Evolutionary conservation across 176 grass and related monocot genomes (phyloP), one percentile per base, ranked within the genome.

Genomic region (Aechmea fasciata): DNA sequence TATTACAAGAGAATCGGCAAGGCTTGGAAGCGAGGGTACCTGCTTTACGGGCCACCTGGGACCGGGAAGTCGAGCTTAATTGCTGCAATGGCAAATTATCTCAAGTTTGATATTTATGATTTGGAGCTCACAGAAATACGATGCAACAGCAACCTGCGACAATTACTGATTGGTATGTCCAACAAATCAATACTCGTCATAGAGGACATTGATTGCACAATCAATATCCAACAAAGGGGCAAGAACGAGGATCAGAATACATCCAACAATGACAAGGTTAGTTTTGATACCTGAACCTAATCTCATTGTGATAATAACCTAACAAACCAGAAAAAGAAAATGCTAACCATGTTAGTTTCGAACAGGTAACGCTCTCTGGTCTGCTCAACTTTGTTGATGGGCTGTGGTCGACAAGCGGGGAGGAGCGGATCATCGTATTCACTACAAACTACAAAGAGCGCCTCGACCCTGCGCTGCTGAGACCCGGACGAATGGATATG

Each of bases 61-160:
- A 96, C 92, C 0, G 92, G 92, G 63, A 96, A 96, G 52, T 96
- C 92, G 33, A 96, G 85, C 82, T 79, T 96, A 20, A 87, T 96
- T n/a, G 92, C 92, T 0, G 92, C 92, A 64, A 96, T 96, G 69
- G 92, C 92, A 14, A 96, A 96, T 67, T 79, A 78, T 48, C 81
- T 96, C 62, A 84, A 77, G 57, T 96, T 80, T 61, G 88, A 96
- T 70, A 78, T 96, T 52, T 96, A 89, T 19, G 92, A 96, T 59
- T 66, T 96, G 1, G 92, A 96, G 73, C 85, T 96, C 7, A 89
- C 88, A 3, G 85, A 61, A 67, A 80, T 96, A 18, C 49, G 6
- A 0, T 87, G 72, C 67, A 96, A 91, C 69, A 77, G 81, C 1
- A 69, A 67, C 18, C 75, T 96, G 67, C 74, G 78, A 66, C 79